phyloP scores from a whole-genome alignment of 2,329 filamentous ascomycete genomes.

The Emericellopsis cladophorae region DNA sequence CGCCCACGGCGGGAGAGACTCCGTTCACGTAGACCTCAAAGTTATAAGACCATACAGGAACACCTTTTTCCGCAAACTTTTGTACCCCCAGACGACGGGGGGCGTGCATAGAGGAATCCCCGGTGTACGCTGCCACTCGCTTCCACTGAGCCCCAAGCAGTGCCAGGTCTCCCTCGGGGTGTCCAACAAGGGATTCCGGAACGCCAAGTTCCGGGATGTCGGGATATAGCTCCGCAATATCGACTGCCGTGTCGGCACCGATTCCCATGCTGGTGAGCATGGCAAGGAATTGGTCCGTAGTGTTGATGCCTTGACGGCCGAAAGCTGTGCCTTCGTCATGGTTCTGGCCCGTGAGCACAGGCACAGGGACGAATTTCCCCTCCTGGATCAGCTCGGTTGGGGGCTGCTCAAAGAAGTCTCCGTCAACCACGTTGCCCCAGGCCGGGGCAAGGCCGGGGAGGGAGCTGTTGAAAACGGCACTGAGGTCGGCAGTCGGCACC shows the following conservation, averaged over 20 bases:
- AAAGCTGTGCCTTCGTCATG: slow-evolving; percentile 48
- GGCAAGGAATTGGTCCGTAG: slow-evolving; percentile 30
- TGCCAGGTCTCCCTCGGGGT: not conserved
- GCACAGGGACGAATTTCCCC: slow-evolving; percentile 49
- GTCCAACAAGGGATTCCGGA: not conserved
- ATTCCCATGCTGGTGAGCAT: not conserved
- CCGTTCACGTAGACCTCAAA: slow-evolving; percentile 36
- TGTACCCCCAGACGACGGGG: slow-evolving; percentile 28
- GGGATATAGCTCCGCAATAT: not conserved
- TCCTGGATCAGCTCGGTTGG: slow-evolving; percentile 36
- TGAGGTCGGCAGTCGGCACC: slow-evolving; percentile 12
- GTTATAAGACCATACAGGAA: slow-evolving; percentile 41
- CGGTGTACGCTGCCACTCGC: slow-evolving; percentile 33
- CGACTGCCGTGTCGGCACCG: slow-evolving; percentile 3
- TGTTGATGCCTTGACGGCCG: slow-evolving; percentile 36
- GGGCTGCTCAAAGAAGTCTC: slow-evolving; percentile 19
- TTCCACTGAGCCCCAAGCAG: slow-evolving; percentile 35
- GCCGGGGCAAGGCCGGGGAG: slow-evolving; percentile 6
- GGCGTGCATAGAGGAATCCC: not conserved
- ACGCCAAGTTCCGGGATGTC: not conserved
- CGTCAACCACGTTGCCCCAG: slow-evolving; percentile 14
- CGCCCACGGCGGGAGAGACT: slow-evolving; percentile 24
- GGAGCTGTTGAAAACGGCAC: slow-evolving; percentile 10
- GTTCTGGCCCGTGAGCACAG: slow-evolving; percentile 48
- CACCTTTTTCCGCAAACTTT: slow-evolving; percentile 29